Evolutionary conservation across 1,284 basidiomycete genomes (phyloP).

Genomic region (Trichosporon ovoides): DNA sequence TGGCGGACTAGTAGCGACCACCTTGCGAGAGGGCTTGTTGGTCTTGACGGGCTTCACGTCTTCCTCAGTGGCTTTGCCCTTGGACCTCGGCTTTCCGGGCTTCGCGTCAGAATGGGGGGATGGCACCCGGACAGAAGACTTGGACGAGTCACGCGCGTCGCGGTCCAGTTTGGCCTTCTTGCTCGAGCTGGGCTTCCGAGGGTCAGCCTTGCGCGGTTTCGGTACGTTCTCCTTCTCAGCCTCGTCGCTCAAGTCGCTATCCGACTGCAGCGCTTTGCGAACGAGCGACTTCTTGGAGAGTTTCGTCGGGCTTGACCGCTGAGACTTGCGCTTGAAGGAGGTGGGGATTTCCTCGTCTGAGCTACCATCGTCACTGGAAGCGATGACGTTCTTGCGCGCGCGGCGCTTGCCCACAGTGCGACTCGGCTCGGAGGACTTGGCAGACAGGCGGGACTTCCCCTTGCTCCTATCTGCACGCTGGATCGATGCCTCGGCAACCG

Average conservation of each 20-base stretch:
- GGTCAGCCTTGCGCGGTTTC: conserved; percentile 8
- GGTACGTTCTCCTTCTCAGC: conserved; percentile 11
- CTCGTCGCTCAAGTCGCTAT: conserved; percentile 9
- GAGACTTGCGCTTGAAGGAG: conserved; percentile 1
- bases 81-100: background rate
- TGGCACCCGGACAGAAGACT: background rate
- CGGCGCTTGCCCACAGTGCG: conserved; percentile 12
- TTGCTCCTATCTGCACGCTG: background rate
- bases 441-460: background rate
- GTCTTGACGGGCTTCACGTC: conserved; percentile 4
- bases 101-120: background rate
- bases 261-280: background rate
- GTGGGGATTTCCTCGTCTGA: conserved; percentile 1
- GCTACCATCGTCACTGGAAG: conserved; percentile 18
- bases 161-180: background rate
- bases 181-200: conserved; percentile 1
- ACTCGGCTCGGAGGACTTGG: conserved; percentile 1
- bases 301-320: background rate
- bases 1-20: background rate
- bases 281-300: background rate
- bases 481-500: conserved; percentile 8
- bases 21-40: background rate
- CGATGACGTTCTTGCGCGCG: conserved; percentile 20
- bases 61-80: conserved; percentile 2
- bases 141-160: background rate